Conservation (phyloP, 345 rosid species). For the Nephelium lappaceum region DNA sequence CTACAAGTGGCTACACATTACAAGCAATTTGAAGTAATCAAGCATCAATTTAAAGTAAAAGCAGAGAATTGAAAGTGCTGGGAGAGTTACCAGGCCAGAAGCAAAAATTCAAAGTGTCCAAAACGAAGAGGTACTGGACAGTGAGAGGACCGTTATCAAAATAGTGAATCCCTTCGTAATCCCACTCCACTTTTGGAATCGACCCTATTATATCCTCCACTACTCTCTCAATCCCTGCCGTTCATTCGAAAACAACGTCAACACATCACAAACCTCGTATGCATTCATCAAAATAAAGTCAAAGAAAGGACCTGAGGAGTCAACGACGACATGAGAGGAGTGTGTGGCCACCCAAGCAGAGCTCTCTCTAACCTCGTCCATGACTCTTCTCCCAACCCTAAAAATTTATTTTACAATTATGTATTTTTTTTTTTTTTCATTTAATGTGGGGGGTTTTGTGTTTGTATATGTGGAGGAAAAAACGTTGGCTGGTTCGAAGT, state of each 20-base stretch:
- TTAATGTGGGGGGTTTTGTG: neutral
- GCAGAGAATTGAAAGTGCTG: neutral
- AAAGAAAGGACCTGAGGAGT: conserved; percentile 44
- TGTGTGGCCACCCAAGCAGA: conserved; percentile 66
- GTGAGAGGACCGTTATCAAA: conserved; percentile 71
- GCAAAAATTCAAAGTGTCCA: conserved; percentile 81
- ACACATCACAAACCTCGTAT: neutral
- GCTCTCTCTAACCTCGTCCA: conserved; percentile 68
- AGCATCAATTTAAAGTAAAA: neutral
- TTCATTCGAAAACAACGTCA: neutral
- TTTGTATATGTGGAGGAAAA: neutral
- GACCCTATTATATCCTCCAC: conserved; percentile 50
- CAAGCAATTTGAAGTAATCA: neutral
- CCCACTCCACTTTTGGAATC: conserved; percentile 76
- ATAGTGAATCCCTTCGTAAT: conserved; percentile 85
- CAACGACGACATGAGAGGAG: conserved; percentile 61
- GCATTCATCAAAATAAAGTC: neutral
- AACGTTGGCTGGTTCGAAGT: conserved; percentile 24
- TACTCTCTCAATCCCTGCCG: conserved; percentile 63
- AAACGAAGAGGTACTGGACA: conserved; percentile 75
- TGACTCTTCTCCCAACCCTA: conserved; percentile 25
- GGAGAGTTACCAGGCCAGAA: conserved; percentile 70
- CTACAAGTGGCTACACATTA: neutral
- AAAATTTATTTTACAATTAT: neutral
- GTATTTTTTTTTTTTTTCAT: too few species aligned